A percentile compares a stretch with the other conserved stretches of the same genome.
Conservation (phyloP, 2,329 filamentous ascomycete genomes). For the Alternaria angustiovoidea region DNA sequence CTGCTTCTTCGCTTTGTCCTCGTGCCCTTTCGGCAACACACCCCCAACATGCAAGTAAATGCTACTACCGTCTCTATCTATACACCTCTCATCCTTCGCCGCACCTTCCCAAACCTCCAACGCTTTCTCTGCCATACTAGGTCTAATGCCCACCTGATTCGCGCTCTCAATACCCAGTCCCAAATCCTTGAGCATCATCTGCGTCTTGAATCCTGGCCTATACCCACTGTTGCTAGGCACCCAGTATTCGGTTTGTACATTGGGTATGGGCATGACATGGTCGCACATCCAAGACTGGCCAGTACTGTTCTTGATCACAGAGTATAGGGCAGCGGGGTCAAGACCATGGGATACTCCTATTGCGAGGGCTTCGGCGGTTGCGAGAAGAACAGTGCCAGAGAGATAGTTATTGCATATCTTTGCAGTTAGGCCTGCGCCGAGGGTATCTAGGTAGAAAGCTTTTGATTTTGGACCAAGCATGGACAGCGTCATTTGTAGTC, state of each 20-base stretch:
- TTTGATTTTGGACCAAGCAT: constrained; percentile 39
- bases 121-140: constrained; percentile 41
- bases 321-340: constrained; percentile 37
- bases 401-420: constrained; percentile 49
- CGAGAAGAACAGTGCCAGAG: constrained; percentile 41
- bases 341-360: constrained; percentile 43
- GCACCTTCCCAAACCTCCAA: constrained; percentile 38
- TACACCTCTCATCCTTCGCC: constrained; percentile 33
- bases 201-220: constrained; percentile 44
- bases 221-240: constrained; percentile 47
- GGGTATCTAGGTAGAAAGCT: constrained; percentile 39
- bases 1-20: constrained; percentile 34
- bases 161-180: constrained; percentile 40
- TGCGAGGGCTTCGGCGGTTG: constrained; percentile 44
- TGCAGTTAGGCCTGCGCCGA: constrained; percentile 42
- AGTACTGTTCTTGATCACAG: constrained; percentile 41
- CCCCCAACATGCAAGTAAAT: constrained; percentile 44
- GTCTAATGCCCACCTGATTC: constrained; percentile 35
- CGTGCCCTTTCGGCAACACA: constrained; percentile 34
- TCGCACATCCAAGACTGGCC: constrained; percentile 48
- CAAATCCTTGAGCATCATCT: constrained; percentile 49
- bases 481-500: constrained; percentile 18
- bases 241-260: constrained; percentile 38
- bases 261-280: constrained; percentile 45
- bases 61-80: constrained; percentile 42